Evolutionary conservation across 768 basidiomycete species (phyloP).

Genomic region (Auricularia sp.): DNA sequence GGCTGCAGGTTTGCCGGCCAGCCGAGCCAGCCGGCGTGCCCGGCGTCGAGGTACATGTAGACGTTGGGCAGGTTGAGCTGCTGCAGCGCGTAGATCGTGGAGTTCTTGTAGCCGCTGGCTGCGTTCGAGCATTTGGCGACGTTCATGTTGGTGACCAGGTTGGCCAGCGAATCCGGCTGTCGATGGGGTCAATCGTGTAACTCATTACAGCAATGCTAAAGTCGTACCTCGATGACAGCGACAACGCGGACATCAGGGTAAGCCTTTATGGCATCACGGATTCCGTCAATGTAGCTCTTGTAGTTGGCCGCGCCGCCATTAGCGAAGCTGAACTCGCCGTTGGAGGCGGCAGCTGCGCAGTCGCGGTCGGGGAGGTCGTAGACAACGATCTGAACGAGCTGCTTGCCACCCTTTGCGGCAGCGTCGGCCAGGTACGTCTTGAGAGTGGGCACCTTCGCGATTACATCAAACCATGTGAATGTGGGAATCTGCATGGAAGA

Average conservation of each 20-base stretch:
- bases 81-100: slow-evolving; percentile 25
- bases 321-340: slow-evolving; percentile 54
- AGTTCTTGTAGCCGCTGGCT: slow-evolving; percentile 36
- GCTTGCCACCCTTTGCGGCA: slow-evolving; percentile 38
- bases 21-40: slow-evolving; percentile 52
- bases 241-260: slow-evolving; percentile 54
- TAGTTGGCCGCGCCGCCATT: slow-evolving; percentile 47
- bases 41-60: slow-evolving; percentile 53
- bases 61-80: slow-evolving; percentile 46
- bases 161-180: slow-evolving; percentile 51
- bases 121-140: slow-evolving; percentile 47
- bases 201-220: too few relatives aligned
- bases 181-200: too few relatives aligned
- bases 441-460: slow-evolving; percentile 44
- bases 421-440: slow-evolving; percentile 50
- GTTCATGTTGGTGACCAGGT: slow-evolving; percentile 58
- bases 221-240: slow-evolving; percentile 40
- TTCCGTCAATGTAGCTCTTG: slow-evolving; percentile 49
- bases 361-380: slow-evolving; percentile 57
- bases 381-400: slow-evolving; percentile 30
- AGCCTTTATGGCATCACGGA: slow-evolving; percentile 46
- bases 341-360: slow-evolving; percentile 54
- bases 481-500: slow-evolving; percentile 15
- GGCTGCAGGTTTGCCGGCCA: slow-evolving; percentile 56
- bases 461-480: slow-evolving; percentile 51